Evolutionary conservation across 345 rosid species (phyloP), one percentile per base, ranked within the genome.

Genomic region (Atalantia buxifolia): DNA sequence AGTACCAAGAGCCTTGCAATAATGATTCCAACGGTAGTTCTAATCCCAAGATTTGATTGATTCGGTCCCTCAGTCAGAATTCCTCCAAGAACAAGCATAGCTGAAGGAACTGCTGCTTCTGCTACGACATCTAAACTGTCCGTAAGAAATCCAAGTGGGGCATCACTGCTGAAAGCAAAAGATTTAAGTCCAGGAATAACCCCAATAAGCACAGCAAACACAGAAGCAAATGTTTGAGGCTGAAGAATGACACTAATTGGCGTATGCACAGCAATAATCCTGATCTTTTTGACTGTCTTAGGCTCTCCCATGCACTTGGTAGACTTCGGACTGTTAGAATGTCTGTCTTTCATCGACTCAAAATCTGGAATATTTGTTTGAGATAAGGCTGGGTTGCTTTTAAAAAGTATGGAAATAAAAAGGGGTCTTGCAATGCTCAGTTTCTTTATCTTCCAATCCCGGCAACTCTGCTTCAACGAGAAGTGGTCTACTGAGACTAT

Each of bases 391-490:
- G 78, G 48, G 1, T 45, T 30, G 80, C 79, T 70, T 21, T 76
- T 79, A 33, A 80, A 87, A 6, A 85, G 61, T 14, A 31, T 75
- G 27, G 86, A 84, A 24, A 85, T 77, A 2, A 85, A 85, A 73
- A n/a, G 90, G 88, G 16, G 81, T 78, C 62, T 80, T 83, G 84
- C 84, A 72, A 38, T 78, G 83, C 55, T 79, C 85, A 1, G 79
- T 79, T 76, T 77, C 81, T 42, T 57, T 77, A 10, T 81, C 84
- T 36, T 81, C 85, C 69, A 81, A 18, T 12, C 85, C 84, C 1
- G 86, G 66, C 84, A 82, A 87, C 53, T 87, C 88, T 2, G 85
- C 90, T 83, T 85, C 85, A 24, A 74, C 80, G 59, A 88, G 83
- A 9, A 88, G 74, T 6, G 88, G 86, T 36, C 57, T 69, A 7